Conservation (phyloP, 768 basidiomycete species). For the Brasilioporus rufonigricans region DNA sequence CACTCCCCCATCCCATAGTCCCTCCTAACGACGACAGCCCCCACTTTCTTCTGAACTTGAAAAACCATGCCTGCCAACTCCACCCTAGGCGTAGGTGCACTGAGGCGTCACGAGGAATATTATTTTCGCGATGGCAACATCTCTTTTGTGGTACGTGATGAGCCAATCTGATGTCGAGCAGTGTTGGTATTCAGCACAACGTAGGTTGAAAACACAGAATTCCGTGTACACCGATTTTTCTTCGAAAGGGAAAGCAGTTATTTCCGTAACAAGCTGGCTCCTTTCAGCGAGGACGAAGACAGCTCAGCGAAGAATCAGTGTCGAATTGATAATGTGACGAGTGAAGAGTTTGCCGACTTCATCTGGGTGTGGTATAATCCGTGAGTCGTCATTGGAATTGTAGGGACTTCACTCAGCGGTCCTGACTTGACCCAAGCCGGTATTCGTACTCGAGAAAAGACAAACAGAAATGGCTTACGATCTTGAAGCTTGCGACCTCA, state of each 20-base stretch:
- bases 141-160: constrained; percentile 46
- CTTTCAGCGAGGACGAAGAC: neutral
- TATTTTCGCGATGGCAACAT: constrained; percentile 57
- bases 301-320: constrained; percentile 3
- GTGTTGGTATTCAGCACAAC: neutral
- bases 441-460: constrained; percentile 55
- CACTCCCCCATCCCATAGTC: neutral
- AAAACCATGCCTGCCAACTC: neutral
- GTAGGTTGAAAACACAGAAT: constrained; percentile 35
- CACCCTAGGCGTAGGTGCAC: constrained; percentile 7
- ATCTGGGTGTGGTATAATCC: constrained; percentile 57
- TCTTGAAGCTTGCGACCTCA: constrained; percentile 50
- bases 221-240: constrained; percentile 36
- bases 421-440: constrained; percentile 33
- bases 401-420: neutral
- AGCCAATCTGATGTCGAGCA: neutral
- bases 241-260: constrained; percentile 36
- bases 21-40: neutral
- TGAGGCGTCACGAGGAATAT: constrained; percentile 36
- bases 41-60: neutral
- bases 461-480: constrained; percentile 50
- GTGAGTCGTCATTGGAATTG: constrained; percentile 5
- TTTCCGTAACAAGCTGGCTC: constrained; percentile 28
- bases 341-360: constrained; percentile 43
- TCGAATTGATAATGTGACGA: constrained; percentile 26